These are phyloP conservation scores for Chaetomium olivaceum DNA, from an alignment of 2,329 filamentous ascomycete species.

Conservation along the genomic window DNA sequence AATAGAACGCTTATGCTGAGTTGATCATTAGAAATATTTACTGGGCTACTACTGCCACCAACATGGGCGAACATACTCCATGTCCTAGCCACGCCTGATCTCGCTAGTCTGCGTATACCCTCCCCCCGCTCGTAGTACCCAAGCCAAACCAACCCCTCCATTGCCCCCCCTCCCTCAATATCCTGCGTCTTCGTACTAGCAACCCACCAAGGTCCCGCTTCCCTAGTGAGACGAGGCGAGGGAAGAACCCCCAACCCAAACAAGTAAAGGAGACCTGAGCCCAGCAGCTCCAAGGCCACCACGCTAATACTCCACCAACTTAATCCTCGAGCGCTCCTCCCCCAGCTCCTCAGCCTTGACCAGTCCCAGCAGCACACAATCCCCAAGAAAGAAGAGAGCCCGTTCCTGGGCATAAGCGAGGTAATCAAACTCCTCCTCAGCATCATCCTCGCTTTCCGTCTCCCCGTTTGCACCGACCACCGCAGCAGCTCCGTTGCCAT, in stretches of 20 bases:
- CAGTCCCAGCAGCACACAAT: constrained; percentile 76
- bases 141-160: too few species aligned
- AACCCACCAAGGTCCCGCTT: background rate
- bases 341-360: constrained; percentile 76
- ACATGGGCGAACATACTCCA: background rate
- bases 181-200: background rate
- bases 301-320: constrained; percentile 61
- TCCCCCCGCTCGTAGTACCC: too few species aligned
- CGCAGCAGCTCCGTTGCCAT: too few species aligned
- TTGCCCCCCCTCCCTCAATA: too few species aligned
- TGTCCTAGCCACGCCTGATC: background rate
- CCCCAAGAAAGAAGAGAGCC: constrained; percentile 92
- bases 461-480: constrained; percentile 27
- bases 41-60: background rate
- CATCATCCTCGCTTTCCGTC: constrained; percentile 47
- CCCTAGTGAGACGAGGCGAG: too few species aligned
- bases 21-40: background rate
- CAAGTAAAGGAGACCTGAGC: too few species aligned
- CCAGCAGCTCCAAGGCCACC: background rate
- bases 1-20: background rate
- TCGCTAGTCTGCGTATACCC: background rate
- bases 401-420: constrained; percentile 87
- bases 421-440: constrained; percentile 86
- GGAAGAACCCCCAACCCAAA: too few species aligned
- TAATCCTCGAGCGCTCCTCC: constrained; percentile 61